phyloP scores from a whole-genome alignment of 2,329 filamentous ascomycete species.

The Aspergillaceae sp. region DNA sequence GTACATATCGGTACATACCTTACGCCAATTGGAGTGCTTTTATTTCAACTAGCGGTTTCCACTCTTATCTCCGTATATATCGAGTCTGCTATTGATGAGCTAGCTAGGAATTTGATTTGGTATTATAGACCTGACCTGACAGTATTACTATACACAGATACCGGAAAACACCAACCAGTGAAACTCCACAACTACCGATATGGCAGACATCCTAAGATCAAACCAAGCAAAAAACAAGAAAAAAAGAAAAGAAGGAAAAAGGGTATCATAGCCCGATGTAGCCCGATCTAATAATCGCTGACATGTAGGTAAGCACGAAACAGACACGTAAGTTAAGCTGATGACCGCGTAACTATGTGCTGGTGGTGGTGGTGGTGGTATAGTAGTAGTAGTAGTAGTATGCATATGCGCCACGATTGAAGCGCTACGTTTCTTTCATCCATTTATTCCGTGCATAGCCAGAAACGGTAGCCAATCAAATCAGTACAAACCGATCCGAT shows the following conservation, averaged over 20 bases:
- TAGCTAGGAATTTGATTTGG: no score
- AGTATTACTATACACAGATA: no score
- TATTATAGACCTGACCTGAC: no score
- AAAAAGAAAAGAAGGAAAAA: not conserved
- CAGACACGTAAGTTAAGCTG: no score
- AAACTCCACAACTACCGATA: not conserved
- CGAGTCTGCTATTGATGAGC: no score
- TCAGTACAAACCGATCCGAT: conserved; percentile 67
- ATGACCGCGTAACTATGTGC: no score
- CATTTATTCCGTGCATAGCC: not conserved
- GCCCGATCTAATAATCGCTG: not conserved
- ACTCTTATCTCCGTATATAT: no score
- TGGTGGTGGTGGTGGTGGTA: no score
- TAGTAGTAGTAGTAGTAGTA: not conserved
- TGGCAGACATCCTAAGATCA: not conserved
- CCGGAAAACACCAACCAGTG: not conserved
- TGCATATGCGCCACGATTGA: not conserved
- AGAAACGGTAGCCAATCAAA: not conserved
- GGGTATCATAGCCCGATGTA: conserved; percentile 10
- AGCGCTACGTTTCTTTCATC: not conserved
- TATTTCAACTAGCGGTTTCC: no score
- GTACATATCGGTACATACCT: no score
- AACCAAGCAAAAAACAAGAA: not conserved
- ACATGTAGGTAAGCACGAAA: no score
- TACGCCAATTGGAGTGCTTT: no score